Percentiles rank a stretch among this genome's conserved stretches.
These are phyloP conservation scores for Plectosphaerella sp. DNA, from an alignment of 2,329 filamentous ascomycete species.

Conservation along the genomic window DNA sequence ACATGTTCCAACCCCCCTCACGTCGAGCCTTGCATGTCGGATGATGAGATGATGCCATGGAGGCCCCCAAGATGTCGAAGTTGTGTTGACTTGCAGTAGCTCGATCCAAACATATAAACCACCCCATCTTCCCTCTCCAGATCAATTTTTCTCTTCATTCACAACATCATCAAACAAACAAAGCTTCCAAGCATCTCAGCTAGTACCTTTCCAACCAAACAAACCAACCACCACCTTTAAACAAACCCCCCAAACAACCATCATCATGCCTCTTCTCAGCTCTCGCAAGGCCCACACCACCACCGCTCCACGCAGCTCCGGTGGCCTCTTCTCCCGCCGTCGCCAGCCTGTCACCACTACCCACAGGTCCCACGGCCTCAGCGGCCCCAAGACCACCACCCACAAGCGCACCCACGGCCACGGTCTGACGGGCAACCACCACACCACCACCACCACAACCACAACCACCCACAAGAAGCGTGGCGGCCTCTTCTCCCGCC, in stretches of 20 bases:
- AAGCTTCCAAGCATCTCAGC: conserved; percentile 1
- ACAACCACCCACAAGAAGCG: conserved; percentile 36
- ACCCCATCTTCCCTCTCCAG: neutral
- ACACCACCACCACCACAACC: conserved; percentile 32
- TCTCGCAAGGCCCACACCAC: conserved; percentile 14
- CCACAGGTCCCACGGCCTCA: conserved; percentile 16
- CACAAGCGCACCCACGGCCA: conserved; percentile 9
- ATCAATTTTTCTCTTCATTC: neutral
- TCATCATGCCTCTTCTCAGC: conserved; percentile 27
- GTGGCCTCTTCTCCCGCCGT: conserved; percentile 17
- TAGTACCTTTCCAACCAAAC: conserved; percentile 1
- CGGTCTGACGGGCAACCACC: conserved; percentile 15
- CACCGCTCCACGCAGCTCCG: conserved; percentile 11
- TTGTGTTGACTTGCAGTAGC: neutral
- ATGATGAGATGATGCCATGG: conserved; percentile 1
- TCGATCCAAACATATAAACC: conserved; percentile 9
- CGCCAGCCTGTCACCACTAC: conserved; percentile 12
- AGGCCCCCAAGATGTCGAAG: neutral
- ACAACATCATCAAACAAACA: conserved; percentile 5
- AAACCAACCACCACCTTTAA: conserved; percentile 1
- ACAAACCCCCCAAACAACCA: conserved; percentile 5
- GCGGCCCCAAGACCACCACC: conserved; percentile 14
- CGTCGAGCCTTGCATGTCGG: neutral
- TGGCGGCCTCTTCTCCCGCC: conserved; percentile 32
- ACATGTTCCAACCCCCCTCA: neutral